Evolutionary conservation across 1,284 basidiomycete species (phyloP).

Genomic region (Megacollybia platyphylla): DNA sequence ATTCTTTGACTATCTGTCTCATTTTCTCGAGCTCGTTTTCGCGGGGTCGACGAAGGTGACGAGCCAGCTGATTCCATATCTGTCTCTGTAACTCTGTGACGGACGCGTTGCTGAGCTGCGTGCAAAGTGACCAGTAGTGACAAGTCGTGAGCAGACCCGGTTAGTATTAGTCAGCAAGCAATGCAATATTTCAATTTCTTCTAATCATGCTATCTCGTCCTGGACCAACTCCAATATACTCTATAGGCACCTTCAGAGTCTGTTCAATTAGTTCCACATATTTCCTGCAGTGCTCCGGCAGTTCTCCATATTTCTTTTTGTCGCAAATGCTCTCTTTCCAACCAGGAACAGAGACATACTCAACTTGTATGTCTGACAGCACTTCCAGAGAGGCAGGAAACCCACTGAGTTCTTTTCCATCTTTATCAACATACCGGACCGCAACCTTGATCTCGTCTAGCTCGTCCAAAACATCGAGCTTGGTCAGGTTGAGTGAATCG

Average conservation of each 20-base stretch:
- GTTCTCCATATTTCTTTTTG: conserved; percentile 55
- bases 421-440: conserved; percentile 59
- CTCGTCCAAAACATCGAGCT: conserved; percentile 86
- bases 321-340: conserved; percentile 80
- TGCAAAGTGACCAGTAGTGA: conserved; percentile 6
- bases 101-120: neutral
- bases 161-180: no score
- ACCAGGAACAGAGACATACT: conserved; percentile 85
- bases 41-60: conserved; percentile 12
- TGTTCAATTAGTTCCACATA: conserved; percentile 88
- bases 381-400: conserved; percentile 71
- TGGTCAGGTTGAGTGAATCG: conserved; percentile 88
- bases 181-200: conserved; percentile 10
- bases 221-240: conserved; percentile 89
- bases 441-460: conserved; percentile 86
- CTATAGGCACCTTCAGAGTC: conserved; percentile 68
- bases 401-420: conserved; percentile 56
- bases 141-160: neutral
- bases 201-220: conserved; percentile 70
- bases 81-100: conserved; percentile 1
- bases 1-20: conserved; percentile 55
- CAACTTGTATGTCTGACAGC: conserved; percentile 74
- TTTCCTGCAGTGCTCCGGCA: conserved; percentile 79
- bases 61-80: conserved; percentile 1
- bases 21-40: conserved; percentile 55